Conservation (phyloP, 805 yeast species). For the Candida coquimbonensis region DNA sequence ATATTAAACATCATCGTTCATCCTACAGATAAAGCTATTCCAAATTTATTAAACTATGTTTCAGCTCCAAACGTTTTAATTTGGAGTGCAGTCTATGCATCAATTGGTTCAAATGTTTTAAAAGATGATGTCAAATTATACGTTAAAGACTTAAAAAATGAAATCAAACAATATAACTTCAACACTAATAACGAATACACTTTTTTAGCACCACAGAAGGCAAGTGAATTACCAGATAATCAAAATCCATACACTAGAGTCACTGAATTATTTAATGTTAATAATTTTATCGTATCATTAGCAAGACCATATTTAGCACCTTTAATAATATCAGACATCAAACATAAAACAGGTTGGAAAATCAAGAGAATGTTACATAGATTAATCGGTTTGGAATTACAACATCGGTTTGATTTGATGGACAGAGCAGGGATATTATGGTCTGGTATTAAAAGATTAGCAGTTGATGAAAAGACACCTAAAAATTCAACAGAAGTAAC, state of each 20-base stretch:
- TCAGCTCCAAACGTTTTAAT: slow-evolving; percentile 91
- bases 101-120: slow-evolving; percentile 66
- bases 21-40: slow-evolving; percentile 65
- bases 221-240: slow-evolving; percentile 34
- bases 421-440: slow-evolving; percentile 73
- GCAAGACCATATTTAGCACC: slow-evolving; percentile 96
- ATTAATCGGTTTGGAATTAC: slow-evolving; percentile 57
- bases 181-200: slow-evolving; percentile 28
- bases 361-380: slow-evolving; percentile 30
- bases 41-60: slow-evolving; percentile 74
- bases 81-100: slow-evolving; percentile 85
- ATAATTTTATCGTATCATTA: slow-evolving; percentile 83
- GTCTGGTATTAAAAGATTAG: slow-evolving; percentile 61
- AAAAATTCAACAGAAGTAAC: slow-evolving; percentile 77
- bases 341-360: slow-evolving; percentile 49
- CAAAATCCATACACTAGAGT: slow-evolving; percentile 78
- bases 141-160: slow-evolving; percentile 57
- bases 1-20: slow-evolving; percentile 80
- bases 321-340: slow-evolving; percentile 71
- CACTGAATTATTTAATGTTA: slow-evolving; percentile 90
- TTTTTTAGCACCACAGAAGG: slow-evolving; percentile 41
- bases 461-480: slow-evolving; percentile 85
- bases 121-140: slow-evolving; percentile 47
- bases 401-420: slow-evolving; percentile 75
- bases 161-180: slow-evolving; percentile 42